A percentile compares a stretch with the other conserved stretches of the same genome.
phyloP scores from a whole-genome alignment of 1,284 basidiomycete species.

The Phylloporus sp. region DNA sequence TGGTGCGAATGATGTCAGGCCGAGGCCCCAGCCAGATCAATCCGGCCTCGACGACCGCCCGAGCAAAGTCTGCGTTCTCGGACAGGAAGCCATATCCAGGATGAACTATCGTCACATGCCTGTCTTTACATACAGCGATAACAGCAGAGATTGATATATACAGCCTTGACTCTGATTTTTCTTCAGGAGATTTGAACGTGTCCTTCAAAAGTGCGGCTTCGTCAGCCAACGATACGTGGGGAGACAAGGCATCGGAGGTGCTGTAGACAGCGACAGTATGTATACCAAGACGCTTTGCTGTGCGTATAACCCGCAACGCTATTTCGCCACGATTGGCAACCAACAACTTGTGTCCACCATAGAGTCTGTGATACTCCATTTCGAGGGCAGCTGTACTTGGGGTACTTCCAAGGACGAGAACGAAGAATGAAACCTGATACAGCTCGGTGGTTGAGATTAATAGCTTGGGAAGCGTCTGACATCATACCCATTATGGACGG shows the following conservation, averaged over 20 bases:
- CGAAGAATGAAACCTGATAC: no score
- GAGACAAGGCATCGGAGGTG: constrained; percentile 53
- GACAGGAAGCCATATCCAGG: constrained; percentile 74
- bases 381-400: no score
- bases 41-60: constrained; percentile 49
- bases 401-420: no score
- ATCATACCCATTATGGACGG: no score
- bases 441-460: no score
- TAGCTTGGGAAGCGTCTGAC: no score
- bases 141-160: constrained; percentile 51
- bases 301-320: constrained; percentile 59
- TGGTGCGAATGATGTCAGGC: constrained; percentile 52
- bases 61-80: constrained; percentile 65
- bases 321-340: constrained; percentile 58
- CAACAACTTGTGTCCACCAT: constrained; percentile 43
- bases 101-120: constrained; percentile 58
- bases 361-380: constrained; percentile 21
- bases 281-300: constrained; percentile 52
- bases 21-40: constrained; percentile 66
- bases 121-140: constrained; percentile 47
- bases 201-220: constrained; percentile 46
- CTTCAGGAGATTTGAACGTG: constrained; percentile 15
- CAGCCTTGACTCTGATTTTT: constrained; percentile 40
- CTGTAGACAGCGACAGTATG: constrained; percentile 59
- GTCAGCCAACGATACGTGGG: constrained; percentile 57